phyloP scores from a whole-genome alignment of 805 yeast genomes.

The Lipomyces mesembrius region DNA sequence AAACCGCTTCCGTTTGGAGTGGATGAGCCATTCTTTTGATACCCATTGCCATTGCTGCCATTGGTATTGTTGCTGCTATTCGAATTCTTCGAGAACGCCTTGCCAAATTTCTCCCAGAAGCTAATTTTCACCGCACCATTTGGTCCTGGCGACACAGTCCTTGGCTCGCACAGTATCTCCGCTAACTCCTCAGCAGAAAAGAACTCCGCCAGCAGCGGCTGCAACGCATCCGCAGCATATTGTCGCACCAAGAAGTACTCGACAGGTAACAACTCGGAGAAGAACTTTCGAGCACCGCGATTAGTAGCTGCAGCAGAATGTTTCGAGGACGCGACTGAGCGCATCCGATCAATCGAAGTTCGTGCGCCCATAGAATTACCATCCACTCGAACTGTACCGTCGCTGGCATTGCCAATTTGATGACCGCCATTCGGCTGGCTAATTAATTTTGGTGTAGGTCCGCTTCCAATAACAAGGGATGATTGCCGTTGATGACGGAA shows the following conservation, averaged over 20 bases:
- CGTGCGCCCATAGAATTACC: slow-evolving; percentile 3
- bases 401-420: slow-evolving; percentile 7
- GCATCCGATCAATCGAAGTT: slow-evolving; percentile 13
- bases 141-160: slow-evolving; percentile 7
- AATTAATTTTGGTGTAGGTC: slow-evolving; percentile 26
- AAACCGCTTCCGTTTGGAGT: slow-evolving; percentile 41
- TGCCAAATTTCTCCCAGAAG: slow-evolving; percentile 55
- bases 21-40: slow-evolving; percentile 7
- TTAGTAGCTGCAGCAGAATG: slow-evolving; percentile 10
- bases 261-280: slow-evolving; percentile 51
- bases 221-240: slow-evolving; percentile 57
- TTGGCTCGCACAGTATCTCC: slow-evolving; percentile 42
- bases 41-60: slow-evolving; percentile 7
- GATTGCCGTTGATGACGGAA: slow-evolving; percentile 59
- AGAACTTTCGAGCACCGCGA: slow-evolving; percentile 29
- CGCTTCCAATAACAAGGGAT: slow-evolving; percentile 20
- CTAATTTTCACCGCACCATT: slow-evolving; percentile 47
- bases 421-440: slow-evolving; percentile 15
- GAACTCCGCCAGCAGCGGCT: slow-evolving; percentile 44
- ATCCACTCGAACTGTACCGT: background rate
- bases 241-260: slow-evolving; percentile 66
- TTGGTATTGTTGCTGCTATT: slow-evolving; percentile 35
- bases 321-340: slow-evolving; percentile 19
- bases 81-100: slow-evolving; percentile 45
- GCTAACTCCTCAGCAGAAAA: slow-evolving; percentile 49